These are phyloP conservation scores for Paspalum vaginatum DNA, from an alignment of 176 grass and related monocot genomes.

Conservation along the genomic window DNA sequence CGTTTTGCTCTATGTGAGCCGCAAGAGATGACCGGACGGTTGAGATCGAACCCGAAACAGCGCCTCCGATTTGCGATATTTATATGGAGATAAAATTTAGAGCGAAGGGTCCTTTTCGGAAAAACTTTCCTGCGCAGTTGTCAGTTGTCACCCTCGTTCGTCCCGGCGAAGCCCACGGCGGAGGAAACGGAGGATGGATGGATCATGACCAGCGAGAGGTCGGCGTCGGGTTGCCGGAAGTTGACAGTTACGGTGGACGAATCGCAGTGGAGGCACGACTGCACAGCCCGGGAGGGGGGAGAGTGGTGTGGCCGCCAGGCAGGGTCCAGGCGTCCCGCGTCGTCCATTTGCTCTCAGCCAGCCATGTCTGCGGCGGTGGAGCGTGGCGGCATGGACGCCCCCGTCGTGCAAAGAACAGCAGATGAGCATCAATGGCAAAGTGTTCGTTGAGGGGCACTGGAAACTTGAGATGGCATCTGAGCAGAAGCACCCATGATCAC, in stretches of 20 bases:
- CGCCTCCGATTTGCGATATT: too few relatives aligned
- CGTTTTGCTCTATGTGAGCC: neutral
- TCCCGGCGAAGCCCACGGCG: neutral
- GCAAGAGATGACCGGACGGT: too few relatives aligned
- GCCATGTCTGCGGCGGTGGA: neutral
- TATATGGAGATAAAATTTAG: too few relatives aligned
- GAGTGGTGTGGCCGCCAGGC: neutral
- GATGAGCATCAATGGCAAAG: neutral
- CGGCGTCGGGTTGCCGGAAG: neutral
- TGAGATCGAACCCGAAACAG: too few relatives aligned
- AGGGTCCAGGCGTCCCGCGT: neutral
- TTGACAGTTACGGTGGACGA: neutral
- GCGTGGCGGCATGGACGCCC: neutral
- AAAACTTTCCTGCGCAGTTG: neutral
- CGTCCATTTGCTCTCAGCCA: constrained; percentile 3
- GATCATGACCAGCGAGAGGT: neutral
- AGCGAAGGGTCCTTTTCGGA: too few relatives aligned
- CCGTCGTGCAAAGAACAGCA: neutral
- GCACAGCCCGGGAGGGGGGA: neutral
- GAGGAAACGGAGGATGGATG: neutral
- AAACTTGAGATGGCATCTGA: neutral
- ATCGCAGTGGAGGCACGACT: neutral
- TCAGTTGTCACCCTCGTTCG: too few relatives aligned
- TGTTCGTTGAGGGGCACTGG: neutral
- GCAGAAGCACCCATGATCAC: neutral